Base-by-base conservation (phyloP, 306 rosid species). In the Sindora glabra region DNA sequence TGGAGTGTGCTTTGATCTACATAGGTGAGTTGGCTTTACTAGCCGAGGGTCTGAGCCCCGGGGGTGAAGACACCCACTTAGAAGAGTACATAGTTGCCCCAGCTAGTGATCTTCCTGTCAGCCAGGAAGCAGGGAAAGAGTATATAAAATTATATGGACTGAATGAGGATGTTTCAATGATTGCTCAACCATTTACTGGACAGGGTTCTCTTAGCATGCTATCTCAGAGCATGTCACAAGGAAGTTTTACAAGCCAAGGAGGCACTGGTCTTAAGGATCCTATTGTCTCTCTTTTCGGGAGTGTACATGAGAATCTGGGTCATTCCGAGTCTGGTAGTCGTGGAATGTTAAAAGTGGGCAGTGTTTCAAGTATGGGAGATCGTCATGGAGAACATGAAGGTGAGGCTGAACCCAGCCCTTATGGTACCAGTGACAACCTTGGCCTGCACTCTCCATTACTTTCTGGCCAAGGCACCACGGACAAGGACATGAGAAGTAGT, bases 11-110 rank as follows among this genome's bases (percentile, higher is more conserved):
- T 46, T 73, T 73, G 58, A 67, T 82, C 47, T 69, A 57, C n/a
- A n/a, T 66, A 92, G 96, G 94, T 65, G 99, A 92, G 79, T 55
- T 92, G 95, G 99, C 99, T 65, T 79, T 92, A 55, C 70, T 92
- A 52, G 94, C 87, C 30, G 99, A 92, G 90, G 99, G 99, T 74
- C 88, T 92, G 37, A 82, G 81, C 50, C 95, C 85, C 22, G 99
- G 95, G 22, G 95, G 85, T 29, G 99, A 89, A 45, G 76, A 81
- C 45, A 89, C 89, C 30, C 77, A 85, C 37, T 17, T 89, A 7
- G 96, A 92, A 81, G 96, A 92, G 75, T 89, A 89, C 72, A 80
- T 92, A 12, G 90, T 92, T 73, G 94, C 96, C 44, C 99, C 96
- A 4, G 95, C 80, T 37, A 82, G 75, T 40, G 99, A 82, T 36